Evolutionary conservation across 2,329 filamentous ascomycete genomes (phyloP), one percentile per base, ranked within the genome.

Genomic region (Diaporthe batatas): DNA sequence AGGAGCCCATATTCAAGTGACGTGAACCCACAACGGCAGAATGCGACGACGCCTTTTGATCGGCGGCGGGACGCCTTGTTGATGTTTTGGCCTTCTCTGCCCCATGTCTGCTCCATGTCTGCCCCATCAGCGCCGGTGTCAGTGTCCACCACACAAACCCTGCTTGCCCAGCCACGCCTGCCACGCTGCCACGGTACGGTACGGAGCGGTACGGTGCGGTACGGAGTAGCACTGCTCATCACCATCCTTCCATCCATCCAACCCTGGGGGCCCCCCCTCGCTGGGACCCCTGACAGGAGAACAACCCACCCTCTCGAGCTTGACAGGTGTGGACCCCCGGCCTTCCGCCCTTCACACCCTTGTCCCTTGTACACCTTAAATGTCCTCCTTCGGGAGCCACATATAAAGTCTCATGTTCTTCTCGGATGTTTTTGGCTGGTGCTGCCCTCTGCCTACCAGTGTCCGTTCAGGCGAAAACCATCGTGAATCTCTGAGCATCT

Each of bases 311-410:
- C 68, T 64, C 25, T 72, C 65, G 36, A 71, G 36, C 59, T 49
- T 73, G 68, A 55, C 68, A 57, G 42, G 32, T 68, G 59, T 25
- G 39, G 42, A 10, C 21, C 58, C 68, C 44, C 23, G 68, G 34
- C 39, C 42, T 62, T 62, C 55, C 29, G 54, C 68, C n/a, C 10
- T 51, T 29, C n/a, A 18, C 49, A 65, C 53, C 68, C 59, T 71
- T 58, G 57, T 69, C 16, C 70, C 68, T 71, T 70, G 58, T 58
- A 67, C 34, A 71, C 58, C 51, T 59, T 71, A 64, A 68, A 39
- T 70, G 42, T n/a, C 47, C 55, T 72, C 36, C 54, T 51, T 59
- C 39, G 8, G 32, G 47, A 10, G 58, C 51, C 58, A 49, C 44
- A 69, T 68, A 71, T 71, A 71, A 71, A 67, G 59, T 67, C 69